Conservation (phyloP, 805 yeast genomes). For the Kurtzmaniella fragi region DNA sequence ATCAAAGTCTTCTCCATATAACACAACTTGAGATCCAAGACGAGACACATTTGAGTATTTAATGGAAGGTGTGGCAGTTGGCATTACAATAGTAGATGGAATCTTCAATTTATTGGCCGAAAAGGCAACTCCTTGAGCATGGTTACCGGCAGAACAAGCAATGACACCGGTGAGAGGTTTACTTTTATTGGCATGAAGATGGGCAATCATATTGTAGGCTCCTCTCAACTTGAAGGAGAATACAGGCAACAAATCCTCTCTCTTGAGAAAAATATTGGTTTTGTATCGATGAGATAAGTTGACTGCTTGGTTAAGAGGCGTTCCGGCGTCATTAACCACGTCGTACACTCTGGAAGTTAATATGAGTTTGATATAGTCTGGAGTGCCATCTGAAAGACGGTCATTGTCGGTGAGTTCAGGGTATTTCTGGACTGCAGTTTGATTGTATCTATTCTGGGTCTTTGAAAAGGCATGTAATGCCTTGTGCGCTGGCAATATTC, state of each 20-base stretch:
- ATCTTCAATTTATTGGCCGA: slow-evolving; percentile 81
- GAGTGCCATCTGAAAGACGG: slow-evolving; percentile 54
- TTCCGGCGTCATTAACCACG: slow-evolving; percentile 70
- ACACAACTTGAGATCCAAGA: slow-evolving; percentile 89
- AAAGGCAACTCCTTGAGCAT: slow-evolving; percentile 97
- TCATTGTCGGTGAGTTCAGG: slow-evolving; percentile 50
- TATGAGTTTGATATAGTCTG: slow-evolving; percentile 91
- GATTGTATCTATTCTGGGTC: no score
- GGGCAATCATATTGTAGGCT: slow-evolving; percentile 95
- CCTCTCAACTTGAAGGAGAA: slow-evolving; percentile 96
- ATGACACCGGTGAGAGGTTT: slow-evolving; percentile 79
- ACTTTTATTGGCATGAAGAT: slow-evolving; percentile 53
- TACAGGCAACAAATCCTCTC: slow-evolving; percentile 93
- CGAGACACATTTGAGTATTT: slow-evolving; percentile 88
- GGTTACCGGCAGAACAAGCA: slow-evolving; percentile 98
- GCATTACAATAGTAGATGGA: slow-evolving; percentile 98
- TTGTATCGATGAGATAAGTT: slow-evolving; percentile 71
- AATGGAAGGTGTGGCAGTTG: slow-evolving; percentile 92
- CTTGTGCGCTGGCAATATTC: no score
- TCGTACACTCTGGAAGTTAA: slow-evolving; percentile 93
- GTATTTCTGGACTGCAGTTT: slow-evolving; percentile 18
- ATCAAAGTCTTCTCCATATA: slow-evolving; percentile 92
- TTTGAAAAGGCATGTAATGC: no score
- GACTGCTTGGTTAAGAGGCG: slow-evolving; percentile 76
- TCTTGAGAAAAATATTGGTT: slow-evolving; percentile 70